Conservation (phyloP, 2,329 filamentous ascomycete genomes). For the Rhytidhysteron rufulum region DNA sequence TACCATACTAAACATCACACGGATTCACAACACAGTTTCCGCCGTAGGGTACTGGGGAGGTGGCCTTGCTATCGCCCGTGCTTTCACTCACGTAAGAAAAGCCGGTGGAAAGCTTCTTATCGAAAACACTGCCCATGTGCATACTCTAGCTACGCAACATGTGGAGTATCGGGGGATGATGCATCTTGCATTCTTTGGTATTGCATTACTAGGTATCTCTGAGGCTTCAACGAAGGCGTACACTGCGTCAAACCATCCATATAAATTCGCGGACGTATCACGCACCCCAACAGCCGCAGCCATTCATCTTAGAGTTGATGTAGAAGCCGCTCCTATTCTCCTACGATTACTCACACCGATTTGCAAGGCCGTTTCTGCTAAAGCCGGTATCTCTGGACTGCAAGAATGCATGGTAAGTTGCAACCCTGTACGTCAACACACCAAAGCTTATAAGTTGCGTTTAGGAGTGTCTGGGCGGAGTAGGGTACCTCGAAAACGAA, state of each 20-base stretch:
- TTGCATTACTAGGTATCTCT: constrained; percentile 52
- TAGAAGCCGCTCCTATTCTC: constrained; percentile 35
- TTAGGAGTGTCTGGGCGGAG: constrained; percentile 62
- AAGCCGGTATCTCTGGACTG: constrained; percentile 47
- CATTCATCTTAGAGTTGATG: constrained; percentile 17
- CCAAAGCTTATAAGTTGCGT: too few relatives aligned
- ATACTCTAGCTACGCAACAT: constrained; percentile 55
- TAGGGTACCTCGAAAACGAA: constrained; percentile 62
- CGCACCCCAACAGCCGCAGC: constrained; percentile 20
- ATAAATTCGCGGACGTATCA: neutral
- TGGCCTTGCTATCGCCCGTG: constrained; percentile 54
- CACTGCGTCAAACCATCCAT: constrained; percentile 1
- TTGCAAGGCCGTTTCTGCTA: constrained; percentile 57
- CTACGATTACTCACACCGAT: constrained; percentile 58
- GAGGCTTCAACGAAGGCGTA: constrained; percentile 41
- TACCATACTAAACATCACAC: constrained; percentile 62
- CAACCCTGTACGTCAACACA: too few relatives aligned
- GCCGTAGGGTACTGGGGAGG: constrained; percentile 53
- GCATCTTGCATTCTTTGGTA: constrained; percentile 53
- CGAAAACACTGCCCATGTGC: constrained; percentile 55
- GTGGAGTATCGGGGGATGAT: constrained; percentile 55
- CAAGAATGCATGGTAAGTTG: constrained; percentile 48
- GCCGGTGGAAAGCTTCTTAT: constrained; percentile 47
- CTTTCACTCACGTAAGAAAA: constrained; percentile 56
- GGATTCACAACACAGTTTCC: constrained; percentile 53